Evolutionary conservation across 2,329 filamentous ascomycete genomes (phyloP), one percentile per base, ranked within the genome.

Genomic region (Botryotinia narcissicola): DNA sequence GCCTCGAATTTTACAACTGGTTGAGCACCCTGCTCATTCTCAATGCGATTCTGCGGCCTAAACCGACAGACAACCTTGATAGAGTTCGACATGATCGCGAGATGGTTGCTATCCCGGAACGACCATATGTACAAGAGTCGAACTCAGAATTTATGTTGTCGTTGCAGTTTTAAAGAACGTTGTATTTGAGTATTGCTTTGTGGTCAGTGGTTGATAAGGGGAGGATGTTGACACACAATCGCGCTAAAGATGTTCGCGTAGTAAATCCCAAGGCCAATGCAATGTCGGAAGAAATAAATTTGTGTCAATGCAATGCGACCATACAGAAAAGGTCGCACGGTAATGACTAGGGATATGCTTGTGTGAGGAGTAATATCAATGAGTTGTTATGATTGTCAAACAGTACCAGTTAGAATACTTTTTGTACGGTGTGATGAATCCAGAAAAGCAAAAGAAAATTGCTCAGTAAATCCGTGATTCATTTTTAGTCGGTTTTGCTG

Each of bases 41-140:
- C 96, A 83, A 96, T 85, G 85, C 93, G 94, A 87, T 99, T 99
- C 85, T 98, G 95, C 80, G 96, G 96, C 82, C 96, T 91, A 85
- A 99, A 99, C 81, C 96, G 93, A 86, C 95, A 95, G 83, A 99
- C 95, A 83, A 99, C 96, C 93, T 89, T 91, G 86, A 92, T 91
- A 81, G 86, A 90, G 81, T 90, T 81, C 83, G 77, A 80, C 80
- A 81, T 81, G 79, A 79, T 81, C 75, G 79, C 78, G 73, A 76
- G 72, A 73, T 73, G 69, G 72, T 61, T 76, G 60, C 73, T 78
- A 79, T 77, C 78, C 73, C 57, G 75, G 76, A 75, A 76, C 75
- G 74, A 77, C 79, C 79, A 81, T 80, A 79, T 76, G 79, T 77
- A 76, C 76, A 75, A 72, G 51, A 75, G 57, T 73, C 44, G 73